Conservation (phyloP, 208 protist genomes). For the Phytomonas francai region DNA sequence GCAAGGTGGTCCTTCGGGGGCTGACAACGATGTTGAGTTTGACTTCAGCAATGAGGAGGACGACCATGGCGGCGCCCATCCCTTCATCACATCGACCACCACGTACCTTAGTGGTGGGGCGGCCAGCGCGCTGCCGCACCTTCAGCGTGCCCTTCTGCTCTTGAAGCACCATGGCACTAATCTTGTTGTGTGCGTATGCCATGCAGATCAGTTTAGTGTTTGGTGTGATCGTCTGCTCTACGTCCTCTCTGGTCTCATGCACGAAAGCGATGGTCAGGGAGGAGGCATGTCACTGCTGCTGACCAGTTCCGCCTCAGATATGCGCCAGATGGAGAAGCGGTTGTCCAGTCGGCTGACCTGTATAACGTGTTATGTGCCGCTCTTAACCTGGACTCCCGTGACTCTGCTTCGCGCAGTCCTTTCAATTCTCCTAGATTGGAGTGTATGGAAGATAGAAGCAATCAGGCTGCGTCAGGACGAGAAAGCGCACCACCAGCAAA, state of each 20-base stretch:
- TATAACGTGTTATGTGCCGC: conserved; percentile 64
- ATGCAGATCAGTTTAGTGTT: conserved; percentile 69
- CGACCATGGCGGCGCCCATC: conserved; percentile 9
- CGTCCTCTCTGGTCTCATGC: conserved; percentile 79
- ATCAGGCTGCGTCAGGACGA: background rate
- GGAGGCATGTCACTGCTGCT: conserved; percentile 66
- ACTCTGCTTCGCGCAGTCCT: conserved; percentile 31
- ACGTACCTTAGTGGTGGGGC: conserved; percentile 46
- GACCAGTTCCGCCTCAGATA: conserved; percentile 56
- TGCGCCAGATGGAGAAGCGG: conserved; percentile 74
- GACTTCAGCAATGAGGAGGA: conserved; percentile 19
- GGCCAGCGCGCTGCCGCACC: conserved; percentile 56
- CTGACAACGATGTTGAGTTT: background rate
- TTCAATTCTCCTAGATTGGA: background rate
- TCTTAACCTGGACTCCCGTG: conserved; percentile 53
- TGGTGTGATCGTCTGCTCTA: conserved; percentile 82
- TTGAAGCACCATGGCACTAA: conserved; percentile 56
- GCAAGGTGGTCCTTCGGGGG: background rate
- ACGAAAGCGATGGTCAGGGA: conserved; percentile 48
- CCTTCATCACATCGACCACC: conserved; percentile 54
- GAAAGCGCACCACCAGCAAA: background rate
- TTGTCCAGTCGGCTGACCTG: conserved; percentile 78
- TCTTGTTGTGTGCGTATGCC: conserved; percentile 64
- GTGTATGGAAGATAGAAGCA: background rate
- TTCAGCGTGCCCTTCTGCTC: conserved; percentile 63